Conservation (phyloP, 495 filamentous ascomycete species). For the Jackrogersella multiformis region DNA sequence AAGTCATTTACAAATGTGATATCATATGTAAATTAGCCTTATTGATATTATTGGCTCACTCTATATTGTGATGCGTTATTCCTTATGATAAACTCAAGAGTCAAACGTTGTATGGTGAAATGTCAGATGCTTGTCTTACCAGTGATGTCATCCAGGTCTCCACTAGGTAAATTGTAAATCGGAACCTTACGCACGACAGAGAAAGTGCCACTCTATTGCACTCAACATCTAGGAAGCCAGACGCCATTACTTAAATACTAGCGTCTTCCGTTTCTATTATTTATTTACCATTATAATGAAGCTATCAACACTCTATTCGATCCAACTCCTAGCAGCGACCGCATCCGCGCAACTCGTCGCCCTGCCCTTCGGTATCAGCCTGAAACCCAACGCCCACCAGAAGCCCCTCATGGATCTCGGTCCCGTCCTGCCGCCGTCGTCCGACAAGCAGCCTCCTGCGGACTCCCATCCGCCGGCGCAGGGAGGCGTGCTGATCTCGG, state of each 20-base stretch:
- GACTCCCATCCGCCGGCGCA: slow-evolving; percentile 53
- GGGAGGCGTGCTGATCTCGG: slow-evolving; percentile 71
- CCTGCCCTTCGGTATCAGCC: slow-evolving; percentile 30
- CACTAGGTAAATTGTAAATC: slow-evolving; percentile 19
- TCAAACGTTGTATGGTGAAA: neutral
- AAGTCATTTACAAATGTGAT: too few relatives aligned
- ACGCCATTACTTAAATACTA: neutral
- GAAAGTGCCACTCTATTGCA: slow-evolving; percentile 1
- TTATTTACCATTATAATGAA: slow-evolving; percentile 40
- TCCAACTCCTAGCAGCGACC: slow-evolving; percentile 28
- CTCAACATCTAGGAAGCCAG: neutral
- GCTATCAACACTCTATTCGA: slow-evolving; percentile 17
- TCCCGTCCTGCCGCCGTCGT: slow-evolving; percentile 49
- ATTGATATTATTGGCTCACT: too few relatives aligned
- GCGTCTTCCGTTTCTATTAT: neutral
- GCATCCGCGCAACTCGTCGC: slow-evolving; percentile 30
- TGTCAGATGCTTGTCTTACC: slow-evolving; percentile 13
- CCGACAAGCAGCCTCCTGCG: slow-evolving; percentile 43
- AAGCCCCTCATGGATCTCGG: slow-evolving; percentile 50
- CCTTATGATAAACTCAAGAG: too few relatives aligned
- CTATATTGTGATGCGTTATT: too few relatives aligned
- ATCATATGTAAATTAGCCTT: too few relatives aligned
- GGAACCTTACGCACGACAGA: slow-evolving; percentile 1
- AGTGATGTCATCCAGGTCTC: slow-evolving; percentile 33
- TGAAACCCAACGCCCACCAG: slow-evolving; percentile 35